A percentile compares a stretch with the other conserved stretches of the same genome.
Conservation (phyloP, 768 basidiomycete genomes). For the Tephrocybe sp. region DNA sequence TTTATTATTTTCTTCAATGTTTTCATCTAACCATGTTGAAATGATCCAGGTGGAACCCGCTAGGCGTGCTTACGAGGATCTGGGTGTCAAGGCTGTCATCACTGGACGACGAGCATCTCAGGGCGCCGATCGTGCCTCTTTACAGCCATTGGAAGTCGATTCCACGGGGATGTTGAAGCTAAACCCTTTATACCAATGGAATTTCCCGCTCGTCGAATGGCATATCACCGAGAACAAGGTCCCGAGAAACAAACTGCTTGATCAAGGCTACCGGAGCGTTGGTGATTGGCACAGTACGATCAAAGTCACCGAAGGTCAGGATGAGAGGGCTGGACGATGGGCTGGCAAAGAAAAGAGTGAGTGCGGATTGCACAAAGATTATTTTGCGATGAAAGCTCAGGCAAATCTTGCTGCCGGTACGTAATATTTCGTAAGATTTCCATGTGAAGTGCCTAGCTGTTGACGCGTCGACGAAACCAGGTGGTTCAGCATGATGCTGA, state of each 20-base stretch:
- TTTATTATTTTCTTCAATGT: not conserved
- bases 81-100: conserved; percentile 82
- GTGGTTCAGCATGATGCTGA: conserved; percentile 4
- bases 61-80: conserved; percentile 76
- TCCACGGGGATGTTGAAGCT: conserved; percentile 88
- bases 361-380: conserved; percentile 93
- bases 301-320: conserved; percentile 64
- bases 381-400: conserved; percentile 69
- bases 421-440: conserved; percentile 14
- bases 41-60: conserved; percentile 82
- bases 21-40: not conserved
- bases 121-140: conserved; percentile 80
- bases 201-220: conserved; percentile 77
- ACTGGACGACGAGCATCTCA: conserved; percentile 95
- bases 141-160: conserved; percentile 89
- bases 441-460: not conserved
- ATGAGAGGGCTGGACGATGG: conserved; percentile 93
- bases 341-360: conserved; percentile 88
- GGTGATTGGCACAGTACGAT: conserved; percentile 97
- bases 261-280: conserved; percentile 90
- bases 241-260: conserved; percentile 83
- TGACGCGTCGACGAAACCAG: no score
- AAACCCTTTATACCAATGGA: conserved; percentile 91
- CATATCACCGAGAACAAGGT: conserved; percentile 82
- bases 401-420: conserved; percentile 32